These are phyloP conservation scores for Kernera saxatilis DNA, from an alignment of 345 rosid genomes.

Conservation along the genomic window DNA sequence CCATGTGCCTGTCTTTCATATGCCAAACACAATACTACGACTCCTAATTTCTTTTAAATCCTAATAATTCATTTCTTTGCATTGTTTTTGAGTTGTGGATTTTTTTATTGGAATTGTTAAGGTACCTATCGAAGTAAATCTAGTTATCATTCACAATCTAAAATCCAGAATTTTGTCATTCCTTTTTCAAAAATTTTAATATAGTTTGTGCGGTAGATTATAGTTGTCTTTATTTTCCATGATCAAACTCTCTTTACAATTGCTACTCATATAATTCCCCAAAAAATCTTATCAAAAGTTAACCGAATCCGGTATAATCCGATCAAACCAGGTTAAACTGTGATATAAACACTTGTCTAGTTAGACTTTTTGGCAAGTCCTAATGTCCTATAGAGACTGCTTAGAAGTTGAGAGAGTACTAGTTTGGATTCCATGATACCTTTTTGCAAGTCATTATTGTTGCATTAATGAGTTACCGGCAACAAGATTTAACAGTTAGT, in stretches of 20 bases:
- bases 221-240: background rate
- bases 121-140: background rate
- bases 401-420: background rate
- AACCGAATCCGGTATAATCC: background rate
- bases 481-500: background rate
- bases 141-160: background rate
- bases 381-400: background rate
- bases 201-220: background rate
- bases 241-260: background rate
- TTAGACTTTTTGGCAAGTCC: constrained; percentile 6
- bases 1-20: constrained; percentile 29
- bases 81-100: background rate
- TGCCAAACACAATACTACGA: constrained; percentile 17
- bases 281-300: background rate
- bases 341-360: background rate
- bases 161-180: background rate
- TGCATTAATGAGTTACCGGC: constrained; percentile 1
- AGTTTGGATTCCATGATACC: background rate
- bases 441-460: constrained; percentile 12
- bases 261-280: background rate
- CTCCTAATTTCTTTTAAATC: background rate
- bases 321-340: background rate
- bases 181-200: no score
- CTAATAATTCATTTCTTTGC: background rate
- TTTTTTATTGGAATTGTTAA: background rate